Evolutionary conservation across 1,284 basidiomycete genomes (phyloP).

Genomic region (Marasmius sp.): DNA sequence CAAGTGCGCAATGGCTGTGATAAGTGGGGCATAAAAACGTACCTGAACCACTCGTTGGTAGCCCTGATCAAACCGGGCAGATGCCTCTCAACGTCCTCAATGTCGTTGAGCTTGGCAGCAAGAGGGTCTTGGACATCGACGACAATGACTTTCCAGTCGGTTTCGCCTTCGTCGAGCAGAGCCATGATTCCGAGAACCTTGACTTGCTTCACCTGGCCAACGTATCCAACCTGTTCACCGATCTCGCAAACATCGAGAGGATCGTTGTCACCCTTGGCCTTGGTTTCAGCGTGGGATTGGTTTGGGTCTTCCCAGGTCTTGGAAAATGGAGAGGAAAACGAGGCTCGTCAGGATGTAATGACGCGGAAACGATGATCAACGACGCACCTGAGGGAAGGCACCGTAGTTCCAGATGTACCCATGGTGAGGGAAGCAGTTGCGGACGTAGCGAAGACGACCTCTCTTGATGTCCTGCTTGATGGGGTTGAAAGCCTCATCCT

Average conservation of each 20-base stretch:
- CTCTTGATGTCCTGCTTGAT: slow-evolving; percentile 99
- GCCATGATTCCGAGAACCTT: slow-evolving; percentile 99
- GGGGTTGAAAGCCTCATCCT: slow-evolving; percentile 97
- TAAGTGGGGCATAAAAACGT: slow-evolving; percentile 7
- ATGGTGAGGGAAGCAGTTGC: slow-evolving; percentile 99
- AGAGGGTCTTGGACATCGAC: slow-evolving; percentile 97
- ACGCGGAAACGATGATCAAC: neutral
- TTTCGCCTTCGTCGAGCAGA: slow-evolving; percentile 96
- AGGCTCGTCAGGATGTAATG: neutral
- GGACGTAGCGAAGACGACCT: slow-evolving; percentile 94
- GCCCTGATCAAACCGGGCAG: slow-evolving; percentile 95
- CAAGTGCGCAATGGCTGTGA: neutral
- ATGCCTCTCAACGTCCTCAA: slow-evolving; percentile 99
- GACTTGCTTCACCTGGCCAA: slow-evolving; percentile 99
- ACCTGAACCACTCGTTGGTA: slow-evolving; percentile 97
- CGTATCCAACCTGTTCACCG: slow-evolving; percentile 97
- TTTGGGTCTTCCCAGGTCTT: slow-evolving; percentile 99
- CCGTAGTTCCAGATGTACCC: slow-evolving; percentile 99
- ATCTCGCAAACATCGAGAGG: slow-evolving; percentile 99
- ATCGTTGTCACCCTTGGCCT: slow-evolving; percentile 99
- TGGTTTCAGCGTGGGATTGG: slow-evolving; percentile 91
- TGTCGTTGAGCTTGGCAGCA: slow-evolving; percentile 96
- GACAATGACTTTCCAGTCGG: slow-evolving; percentile 98
- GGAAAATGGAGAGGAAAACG: slow-evolving; percentile 11
- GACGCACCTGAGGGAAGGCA: slow-evolving; percentile 87